These are phyloP conservation scores for Heterobasidion irregulare DNA, from an alignment of 1,284 basidiomycete genomes.

Conservation along the genomic window DNA sequence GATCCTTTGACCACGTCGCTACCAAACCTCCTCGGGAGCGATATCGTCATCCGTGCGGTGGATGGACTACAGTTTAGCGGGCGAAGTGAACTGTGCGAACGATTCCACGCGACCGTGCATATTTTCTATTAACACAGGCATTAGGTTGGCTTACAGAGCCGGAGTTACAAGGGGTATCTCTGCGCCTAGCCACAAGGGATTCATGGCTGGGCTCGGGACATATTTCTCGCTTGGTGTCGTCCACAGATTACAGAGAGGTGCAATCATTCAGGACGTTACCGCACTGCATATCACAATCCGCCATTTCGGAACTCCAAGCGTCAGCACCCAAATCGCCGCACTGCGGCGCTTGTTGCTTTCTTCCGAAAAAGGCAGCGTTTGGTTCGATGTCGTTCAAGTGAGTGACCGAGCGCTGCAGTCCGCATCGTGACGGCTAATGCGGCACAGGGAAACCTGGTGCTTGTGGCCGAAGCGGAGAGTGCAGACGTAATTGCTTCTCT, in stretches of 20 bases:
- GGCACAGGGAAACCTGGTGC: constrained; percentile 37
- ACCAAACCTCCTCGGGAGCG: constrained; percentile 24
- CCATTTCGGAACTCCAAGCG: constrained; percentile 29
- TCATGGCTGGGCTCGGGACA: constrained; percentile 42
- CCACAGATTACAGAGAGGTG: constrained; percentile 36
- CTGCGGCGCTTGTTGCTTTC: constrained; percentile 51
- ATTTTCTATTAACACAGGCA: neutral
- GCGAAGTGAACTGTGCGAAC: constrained; percentile 41
- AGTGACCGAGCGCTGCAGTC: constrained; percentile 1
- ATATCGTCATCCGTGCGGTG: constrained; percentile 35
- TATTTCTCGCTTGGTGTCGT: constrained; percentile 37
- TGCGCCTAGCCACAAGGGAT: constrained; percentile 32
- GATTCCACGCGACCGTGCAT: constrained; percentile 5
- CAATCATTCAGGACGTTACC: constrained; percentile 40
- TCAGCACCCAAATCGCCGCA: constrained; percentile 56
- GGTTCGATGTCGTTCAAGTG: constrained; percentile 42
- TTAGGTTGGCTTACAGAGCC: constrained; percentile 26
- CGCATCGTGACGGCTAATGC: neutral
- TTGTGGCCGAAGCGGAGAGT: constrained; percentile 41
- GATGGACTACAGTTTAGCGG: constrained; percentile 46
- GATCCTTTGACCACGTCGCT: constrained; percentile 22
- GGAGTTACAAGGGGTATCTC: constrained; percentile 32
- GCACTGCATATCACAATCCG: constrained; percentile 43
- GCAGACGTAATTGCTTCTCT: constrained; percentile 42
- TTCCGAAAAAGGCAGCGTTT: constrained; percentile 35